Percentiles rank a stretch among this genome's conserved stretches.
These are phyloP conservation scores for Coccomyxa sp. DNA, from an alignment of 139 green algal species.

Conservation along the genomic window DNA sequence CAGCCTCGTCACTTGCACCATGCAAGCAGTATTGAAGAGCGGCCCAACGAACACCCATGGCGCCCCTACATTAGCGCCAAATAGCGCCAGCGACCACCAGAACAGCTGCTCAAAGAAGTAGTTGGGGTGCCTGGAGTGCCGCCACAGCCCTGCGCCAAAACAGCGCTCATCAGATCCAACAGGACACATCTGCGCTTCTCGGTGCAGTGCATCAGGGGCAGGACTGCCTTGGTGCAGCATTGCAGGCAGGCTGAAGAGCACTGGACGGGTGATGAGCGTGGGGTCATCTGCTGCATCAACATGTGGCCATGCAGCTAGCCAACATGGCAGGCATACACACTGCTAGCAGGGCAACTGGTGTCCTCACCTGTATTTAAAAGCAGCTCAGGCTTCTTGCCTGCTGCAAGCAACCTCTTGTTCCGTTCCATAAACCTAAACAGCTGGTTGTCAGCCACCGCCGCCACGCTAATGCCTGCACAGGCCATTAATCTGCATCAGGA, in stretches of 20 bases:
- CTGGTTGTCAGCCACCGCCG: slow-evolving; percentile 7
- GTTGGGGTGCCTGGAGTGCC: slow-evolving; percentile 75
- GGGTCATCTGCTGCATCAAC: neutral
- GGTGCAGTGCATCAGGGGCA: neutral
- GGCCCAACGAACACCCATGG: slow-evolving; percentile 42
- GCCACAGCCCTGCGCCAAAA: slow-evolving; percentile 59
- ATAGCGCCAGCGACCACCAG: slow-evolving; percentile 53
- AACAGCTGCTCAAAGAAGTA: slow-evolving; percentile 77
- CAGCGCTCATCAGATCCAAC: neutral
- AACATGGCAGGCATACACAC: neutral
- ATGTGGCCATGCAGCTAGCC: neutral
- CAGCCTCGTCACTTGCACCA: slow-evolving; percentile 45
- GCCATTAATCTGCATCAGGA: neutral
- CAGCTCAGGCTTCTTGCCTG: neutral
- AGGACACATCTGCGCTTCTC: neutral
- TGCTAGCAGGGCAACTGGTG: neutral
- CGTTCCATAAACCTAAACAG: slow-evolving; percentile 3
- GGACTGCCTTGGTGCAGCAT: too few relatives aligned
- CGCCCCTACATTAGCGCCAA: slow-evolving; percentile 20
- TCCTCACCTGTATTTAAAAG: slow-evolving; percentile 11
- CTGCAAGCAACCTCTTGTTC: neutral
- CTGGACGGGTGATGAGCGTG: neutral
- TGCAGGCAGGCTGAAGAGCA: neutral
- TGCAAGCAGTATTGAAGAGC: slow-evolving; percentile 49
- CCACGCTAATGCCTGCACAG: slow-evolving; percentile 3